Base-by-base conservation (phyloP, 2,329 filamentous ascomycete species). In the Scleromitrula shiraiana region DNA sequence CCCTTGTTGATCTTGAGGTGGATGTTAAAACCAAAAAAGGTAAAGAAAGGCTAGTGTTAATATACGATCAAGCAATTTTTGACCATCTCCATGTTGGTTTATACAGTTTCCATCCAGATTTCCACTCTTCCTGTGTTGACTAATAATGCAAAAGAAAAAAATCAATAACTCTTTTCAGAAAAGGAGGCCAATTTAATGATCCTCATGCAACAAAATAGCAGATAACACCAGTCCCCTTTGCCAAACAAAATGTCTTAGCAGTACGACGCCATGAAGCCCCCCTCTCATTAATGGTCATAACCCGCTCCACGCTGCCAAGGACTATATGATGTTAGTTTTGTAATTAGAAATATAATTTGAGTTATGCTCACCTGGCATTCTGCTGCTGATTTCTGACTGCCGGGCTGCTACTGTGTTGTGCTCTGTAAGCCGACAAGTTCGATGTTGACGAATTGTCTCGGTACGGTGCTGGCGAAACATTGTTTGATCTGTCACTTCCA, bases 301-400 rank as follows among this genome's bases (percentile, higher is more conserved):
- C 74, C 74, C 46, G 74, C 74, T 57, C 74, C 74, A 56, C 74
- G 71, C 65, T 77, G 74, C 74, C 74, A 77, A 53, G 73, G 73
- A 64, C 73, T 77, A 20, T 6, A 55, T 17, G 35, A 50, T 20
- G 55, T 65, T 54, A 63, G 60, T 51, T 50, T 56, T 36, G 32
- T 22, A 6, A 12, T 3, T 12, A 32, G 19, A 2, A 33, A 24
- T n/a, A 4, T 36, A 1, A 27, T 23, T 3, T 14, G 27, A 29
- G 8, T 22, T 9, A 26, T 15, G 50, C 69, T 68, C 62, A 75
- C 73, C 71, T 74, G 40, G 70, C 60, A 53, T 67, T 72, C 56
- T 69, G 69, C 53, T 71, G 68, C 45, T 43, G 38, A 12, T 38
- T 55, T 61, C 67, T 65, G 53, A 24, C 32, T 49, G 65, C 64